phyloP scores from a whole-genome alignment of 108 stramenopile species.

The Pseudonitzschia multistriata region DNA sequence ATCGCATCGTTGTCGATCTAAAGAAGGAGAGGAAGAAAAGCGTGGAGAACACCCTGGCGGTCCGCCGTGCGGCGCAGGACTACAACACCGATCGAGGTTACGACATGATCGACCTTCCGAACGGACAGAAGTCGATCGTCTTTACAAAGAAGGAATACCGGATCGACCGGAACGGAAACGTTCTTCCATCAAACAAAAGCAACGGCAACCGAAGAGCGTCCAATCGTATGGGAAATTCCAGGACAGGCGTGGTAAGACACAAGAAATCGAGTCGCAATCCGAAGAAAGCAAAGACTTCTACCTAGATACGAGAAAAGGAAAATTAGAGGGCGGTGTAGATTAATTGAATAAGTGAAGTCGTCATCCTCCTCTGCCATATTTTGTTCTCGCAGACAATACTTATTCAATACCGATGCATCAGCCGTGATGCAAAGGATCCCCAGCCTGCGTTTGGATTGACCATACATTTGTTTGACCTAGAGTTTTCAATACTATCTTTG shows the following conservation, averaged over 20 bases:
- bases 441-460: no score
- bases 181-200: conserved; percentile 1
- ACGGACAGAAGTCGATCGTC: conserved; percentile 32
- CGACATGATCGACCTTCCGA: conserved; percentile 36
- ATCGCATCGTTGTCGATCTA: conserved; percentile 29
- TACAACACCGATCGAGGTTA: conserved; percentile 30
- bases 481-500: no score
- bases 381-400: no score
- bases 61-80: conserved; percentile 31
- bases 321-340: no score
- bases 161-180: conserved; percentile 24
- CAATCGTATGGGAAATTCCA: not conserved
- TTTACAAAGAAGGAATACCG: conserved; percentile 47
- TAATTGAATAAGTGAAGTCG: no score
- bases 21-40: conserved; percentile 30
- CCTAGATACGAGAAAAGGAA: no score
- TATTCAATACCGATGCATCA: no score
- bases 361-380: no score
- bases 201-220: not conserved
- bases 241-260: not conserved
- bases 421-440: no score
- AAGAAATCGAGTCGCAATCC: not conserved
- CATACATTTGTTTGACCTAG: no score
- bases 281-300: not conserved
- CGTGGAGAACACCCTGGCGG: conserved; percentile 27